Percentiles rank a stretch among this genome's conserved stretches.
Evolutionary conservation across 768 basidiomycete species (phyloP).

Genomic region (Trametes gibbosa): DNA sequence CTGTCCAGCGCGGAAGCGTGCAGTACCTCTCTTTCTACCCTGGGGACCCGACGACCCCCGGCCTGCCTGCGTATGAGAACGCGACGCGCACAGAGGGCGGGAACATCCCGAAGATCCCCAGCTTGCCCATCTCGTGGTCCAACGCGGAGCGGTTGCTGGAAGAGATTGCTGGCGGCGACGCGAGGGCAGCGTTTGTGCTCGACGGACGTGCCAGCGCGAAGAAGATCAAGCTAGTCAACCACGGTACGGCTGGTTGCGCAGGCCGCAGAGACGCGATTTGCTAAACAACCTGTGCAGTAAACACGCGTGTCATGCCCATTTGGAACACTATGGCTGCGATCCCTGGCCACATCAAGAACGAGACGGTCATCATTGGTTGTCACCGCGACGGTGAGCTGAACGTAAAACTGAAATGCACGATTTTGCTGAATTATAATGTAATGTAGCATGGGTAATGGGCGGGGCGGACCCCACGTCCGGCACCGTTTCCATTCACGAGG

Average conservation of each 20-base stretch:
- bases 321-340: slow-evolving; percentile 88
- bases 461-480: slow-evolving; percentile 80
- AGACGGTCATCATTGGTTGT: slow-evolving; percentile 85
- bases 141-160: slow-evolving; percentile 67
- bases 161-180: slow-evolving; percentile 43
- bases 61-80: slow-evolving; percentile 81
- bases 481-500: slow-evolving; percentile 74
- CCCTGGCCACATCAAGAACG: slow-evolving; percentile 79
- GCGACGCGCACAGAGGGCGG: slow-evolving; percentile 58
- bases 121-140: slow-evolving; percentile 83
- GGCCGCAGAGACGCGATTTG: slow-evolving; percentile 29
- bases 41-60: slow-evolving; percentile 84
- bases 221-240: slow-evolving; percentile 55
- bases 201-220: slow-evolving; percentile 49
- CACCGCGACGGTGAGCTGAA: slow-evolving; percentile 72
- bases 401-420: background rate
- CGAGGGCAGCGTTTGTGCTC: slow-evolving; percentile 40
- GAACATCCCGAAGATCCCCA: slow-evolving; percentile 75
- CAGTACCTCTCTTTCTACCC: slow-evolving; percentile 59
- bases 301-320: slow-evolving; percentile 78
- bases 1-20: slow-evolving; percentile 87
- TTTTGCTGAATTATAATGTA: background rate
- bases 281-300: slow-evolving; percentile 41
- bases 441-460: slow-evolving; percentile 67
- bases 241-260: slow-evolving; percentile 50